A percentile compares a stretch with the other conserved stretches of the same genome.
Evolutionary conservation across 2,329 filamentous ascomycete genomes (phyloP).

Genomic region (Eutypa lata): DNA sequence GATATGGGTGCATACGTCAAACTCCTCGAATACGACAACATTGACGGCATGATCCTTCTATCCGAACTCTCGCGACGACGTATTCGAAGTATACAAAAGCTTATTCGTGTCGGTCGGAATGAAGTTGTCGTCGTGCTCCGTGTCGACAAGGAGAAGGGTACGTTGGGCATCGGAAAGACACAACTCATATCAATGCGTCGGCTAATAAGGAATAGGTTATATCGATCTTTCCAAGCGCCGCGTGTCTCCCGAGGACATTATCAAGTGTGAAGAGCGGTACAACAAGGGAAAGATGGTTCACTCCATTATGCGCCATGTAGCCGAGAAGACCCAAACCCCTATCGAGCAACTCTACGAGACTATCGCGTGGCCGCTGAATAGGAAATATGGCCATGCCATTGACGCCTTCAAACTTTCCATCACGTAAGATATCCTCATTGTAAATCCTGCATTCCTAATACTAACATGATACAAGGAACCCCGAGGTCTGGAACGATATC

Average conservation of each 20-base stretch:
- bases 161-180: constrained; percentile 20
- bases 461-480: constrained; percentile 59
- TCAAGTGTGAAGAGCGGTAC: constrained; percentile 98
- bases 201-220: constrained; percentile 59
- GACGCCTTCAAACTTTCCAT: constrained; percentile 99
- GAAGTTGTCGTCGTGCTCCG: constrained; percentile 97
- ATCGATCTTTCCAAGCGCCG: constrained; percentile 98
- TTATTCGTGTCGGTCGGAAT: constrained; percentile 96
- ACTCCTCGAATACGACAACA: constrained; percentile 99
- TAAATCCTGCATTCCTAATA: constrained; percentile 8
- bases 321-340: constrained; percentile 92
- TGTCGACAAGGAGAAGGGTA: constrained; percentile 98
- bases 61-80: constrained; percentile 96
- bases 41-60: constrained; percentile 99
- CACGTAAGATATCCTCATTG: constrained; percentile 59
- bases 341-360: constrained; percentile 92
- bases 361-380: constrained; percentile 96
- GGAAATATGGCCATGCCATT: constrained; percentile 93
- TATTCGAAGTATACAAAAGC: constrained; percentile 98
- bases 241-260: constrained; percentile 94
- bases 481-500: constrained; percentile 93
- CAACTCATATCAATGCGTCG: background rate
- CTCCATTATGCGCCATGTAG: constrained; percentile 97
- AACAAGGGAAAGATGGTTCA: constrained; percentile 99
- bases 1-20: constrained; percentile 99